These are phyloP conservation scores for Meyerozyma athensensis DNA, from an alignment of 1,139 yeast genomes.

Conservation along the genomic window DNA sequence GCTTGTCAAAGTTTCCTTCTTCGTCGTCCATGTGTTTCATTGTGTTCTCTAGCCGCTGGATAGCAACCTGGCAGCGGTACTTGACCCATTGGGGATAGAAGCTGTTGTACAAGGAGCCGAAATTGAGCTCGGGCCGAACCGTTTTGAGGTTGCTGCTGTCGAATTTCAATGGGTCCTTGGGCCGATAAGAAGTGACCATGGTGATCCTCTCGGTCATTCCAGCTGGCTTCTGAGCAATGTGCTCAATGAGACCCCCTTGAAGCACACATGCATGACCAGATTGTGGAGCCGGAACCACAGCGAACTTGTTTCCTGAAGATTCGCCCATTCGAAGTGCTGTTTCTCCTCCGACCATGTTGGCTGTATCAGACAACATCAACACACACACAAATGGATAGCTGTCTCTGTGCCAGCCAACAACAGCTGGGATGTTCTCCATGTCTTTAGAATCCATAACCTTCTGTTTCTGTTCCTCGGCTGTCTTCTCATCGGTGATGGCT, in stretches of 20 bases:
- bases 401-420: constrained; percentile 58
- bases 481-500: constrained; percentile 32
- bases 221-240: constrained; percentile 52
- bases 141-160: constrained; percentile 39
- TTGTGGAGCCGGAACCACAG: constrained; percentile 48
- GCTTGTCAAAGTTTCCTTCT: constrained; percentile 36
- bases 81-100: constrained; percentile 42
- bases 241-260: constrained; percentile 51
- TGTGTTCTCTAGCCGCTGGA: constrained; percentile 30
- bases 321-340: constrained; percentile 48
- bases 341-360: constrained; percentile 56
- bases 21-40: constrained; percentile 17
- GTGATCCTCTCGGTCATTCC: constrained; percentile 54
- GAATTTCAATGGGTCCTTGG: constrained; percentile 28
- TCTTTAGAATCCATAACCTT: constrained; percentile 13
- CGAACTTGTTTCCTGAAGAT: constrained; percentile 26
- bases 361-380: constrained; percentile 53
- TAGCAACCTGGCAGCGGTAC: constrained; percentile 37
- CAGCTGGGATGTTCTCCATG: constrained; percentile 41
- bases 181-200: constrained; percentile 40
- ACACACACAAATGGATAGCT: constrained; percentile 63
- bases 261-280: constrained; percentile 51
- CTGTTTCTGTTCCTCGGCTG: constrained; percentile 18
- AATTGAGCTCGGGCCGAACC: constrained; percentile 36
- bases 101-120: constrained; percentile 30